Conservation (phyloP, 2,329 filamentous ascomycete genomes). For the Monosporascus cannonballus region DNA sequence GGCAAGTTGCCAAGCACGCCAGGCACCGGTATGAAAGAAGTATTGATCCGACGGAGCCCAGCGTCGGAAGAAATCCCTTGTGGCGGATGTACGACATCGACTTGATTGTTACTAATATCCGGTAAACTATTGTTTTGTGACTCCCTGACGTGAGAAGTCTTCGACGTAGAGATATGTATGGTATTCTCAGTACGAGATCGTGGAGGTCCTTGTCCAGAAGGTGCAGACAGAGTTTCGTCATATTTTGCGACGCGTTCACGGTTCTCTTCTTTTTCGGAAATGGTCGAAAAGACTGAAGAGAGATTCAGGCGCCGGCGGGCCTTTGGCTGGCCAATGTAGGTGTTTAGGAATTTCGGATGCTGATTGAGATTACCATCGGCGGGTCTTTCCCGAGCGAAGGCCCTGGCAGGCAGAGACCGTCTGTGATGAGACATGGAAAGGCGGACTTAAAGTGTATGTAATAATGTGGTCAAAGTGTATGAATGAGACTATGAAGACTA, state of each 20-base stretch:
- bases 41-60: not conserved
- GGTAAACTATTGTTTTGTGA: not conserved
- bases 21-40: not conserved
- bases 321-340: slow-evolving; percentile 6
- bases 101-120: not conserved
- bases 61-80: not conserved
- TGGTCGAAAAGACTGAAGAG: slow-evolving; percentile 8
- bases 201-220: slow-evolving; percentile 2
- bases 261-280: slow-evolving; percentile 14
- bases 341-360: slow-evolving; percentile 5
- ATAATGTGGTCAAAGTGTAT: slow-evolving; percentile 6
- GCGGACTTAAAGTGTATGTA: slow-evolving; percentile 5
- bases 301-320: slow-evolving; percentile 7
- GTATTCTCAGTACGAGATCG: slow-evolving; percentile 5
- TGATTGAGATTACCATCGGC: slow-evolving; percentile 2
- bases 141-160: not conserved
- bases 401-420: slow-evolving; percentile 13
- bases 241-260: not conserved
- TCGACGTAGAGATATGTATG: not conserved
- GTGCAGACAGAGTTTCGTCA: not conserved
- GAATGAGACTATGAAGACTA: not conserved
- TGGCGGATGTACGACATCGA: not conserved
- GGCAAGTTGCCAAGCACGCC: not conserved
- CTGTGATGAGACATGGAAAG: slow-evolving; percentile 11
- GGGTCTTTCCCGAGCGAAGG: slow-evolving; percentile 10